Base-by-base conservation (phyloP, 2,329 filamentous ascomycete genomes). In the Fusarium sp. region DNA sequence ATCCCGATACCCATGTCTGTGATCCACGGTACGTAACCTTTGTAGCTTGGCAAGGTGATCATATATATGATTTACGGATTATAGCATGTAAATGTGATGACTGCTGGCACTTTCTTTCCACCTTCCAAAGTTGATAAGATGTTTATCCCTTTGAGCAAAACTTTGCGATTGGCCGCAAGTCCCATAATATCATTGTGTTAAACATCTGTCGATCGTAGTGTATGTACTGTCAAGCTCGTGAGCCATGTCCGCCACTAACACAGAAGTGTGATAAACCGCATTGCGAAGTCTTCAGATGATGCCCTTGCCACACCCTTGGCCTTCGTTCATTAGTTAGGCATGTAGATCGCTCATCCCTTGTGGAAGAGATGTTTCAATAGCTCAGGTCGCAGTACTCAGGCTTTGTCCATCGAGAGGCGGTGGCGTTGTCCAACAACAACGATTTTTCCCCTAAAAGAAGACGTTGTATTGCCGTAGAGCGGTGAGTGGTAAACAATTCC, bases 381-480 rank as follows among this genome's bases (percentile, higher is more conserved):
- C 7, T n/a, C 33, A 37, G 14, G 33, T 10, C 7, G 15, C n/a
- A 17, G 17, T 17, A 17, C 33, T 37, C 17, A 17, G 15, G 15
- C 33, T 15, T 17, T 17, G 17, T n/a, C 7, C 33, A 37, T 17
- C 33, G 17, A 37, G 17, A 41, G 46, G 43, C 53, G 43, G 60
- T 64, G 61, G 59, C 46, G 25, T 43, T 33, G 39, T 22, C 43
- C 20, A 52, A 37, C 45, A 51, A 44, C 33, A 47, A 35, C 47
- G 35, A 46, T 23, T 47, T n/a, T 22, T 27, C 32, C 11, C 32
- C 27, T 32, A 23, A 43, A 65, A 37, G 15, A 45, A 64, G 25
- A 51, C 20, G 60, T 64, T 47, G 61, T 59, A 64, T 64, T 58
- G 60, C 61, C 61, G 43, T 46, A 52, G 47, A 51, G 60, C 53